A percentile compares a stretch with the other conserved stretches of the same genome.
Conservation (phyloP, 768 basidiomycete species). For the Tylopilus felleus region DNA sequence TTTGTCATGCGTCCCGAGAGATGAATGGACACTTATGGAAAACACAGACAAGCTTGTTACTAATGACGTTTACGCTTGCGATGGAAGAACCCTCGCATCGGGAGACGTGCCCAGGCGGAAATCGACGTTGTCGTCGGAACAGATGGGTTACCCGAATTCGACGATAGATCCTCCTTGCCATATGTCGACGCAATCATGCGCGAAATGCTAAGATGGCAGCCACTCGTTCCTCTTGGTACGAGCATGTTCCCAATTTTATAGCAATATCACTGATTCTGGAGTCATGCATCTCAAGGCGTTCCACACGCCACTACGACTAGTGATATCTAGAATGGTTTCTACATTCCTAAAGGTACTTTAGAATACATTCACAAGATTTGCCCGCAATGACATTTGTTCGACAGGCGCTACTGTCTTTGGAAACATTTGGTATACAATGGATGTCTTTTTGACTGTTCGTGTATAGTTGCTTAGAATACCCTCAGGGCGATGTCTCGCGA, state of each 20-base stretch:
- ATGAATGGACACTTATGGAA: background rate
- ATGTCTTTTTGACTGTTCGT: background rate
- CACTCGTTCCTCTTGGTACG: conserved; percentile 5
- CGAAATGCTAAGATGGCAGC: conserved; percentile 13
- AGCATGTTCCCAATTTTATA: background rate
- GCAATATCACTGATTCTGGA: background rate
- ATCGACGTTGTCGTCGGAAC: conserved; percentile 9
- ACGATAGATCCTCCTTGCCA: conserved; percentile 5
- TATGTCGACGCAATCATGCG: conserved; percentile 13
- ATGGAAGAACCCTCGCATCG: conserved; percentile 11
- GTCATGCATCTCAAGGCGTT: background rate
- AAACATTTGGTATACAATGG: conserved; percentile 11
- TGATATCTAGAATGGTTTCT: conserved; percentile 42
- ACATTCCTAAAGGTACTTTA: conserved; percentile 46
- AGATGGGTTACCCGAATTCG: conserved; percentile 7
- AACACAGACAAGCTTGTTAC: background rate
- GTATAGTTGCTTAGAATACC: background rate
- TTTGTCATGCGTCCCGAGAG: background rate
- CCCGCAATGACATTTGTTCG: background rate
- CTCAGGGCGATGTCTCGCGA: conserved; percentile 19
- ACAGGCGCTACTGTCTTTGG: conserved; percentile 13
- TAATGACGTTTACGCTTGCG: conserved; percentile 10
- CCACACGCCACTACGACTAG: conserved; percentile 31
- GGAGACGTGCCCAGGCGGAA: conserved; percentile 10
- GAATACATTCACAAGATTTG: background rate